These are phyloP conservation scores for Penicillium vulpinum DNA, from an alignment of 2,329 filamentous ascomycete species.

Conservation along the genomic window DNA sequence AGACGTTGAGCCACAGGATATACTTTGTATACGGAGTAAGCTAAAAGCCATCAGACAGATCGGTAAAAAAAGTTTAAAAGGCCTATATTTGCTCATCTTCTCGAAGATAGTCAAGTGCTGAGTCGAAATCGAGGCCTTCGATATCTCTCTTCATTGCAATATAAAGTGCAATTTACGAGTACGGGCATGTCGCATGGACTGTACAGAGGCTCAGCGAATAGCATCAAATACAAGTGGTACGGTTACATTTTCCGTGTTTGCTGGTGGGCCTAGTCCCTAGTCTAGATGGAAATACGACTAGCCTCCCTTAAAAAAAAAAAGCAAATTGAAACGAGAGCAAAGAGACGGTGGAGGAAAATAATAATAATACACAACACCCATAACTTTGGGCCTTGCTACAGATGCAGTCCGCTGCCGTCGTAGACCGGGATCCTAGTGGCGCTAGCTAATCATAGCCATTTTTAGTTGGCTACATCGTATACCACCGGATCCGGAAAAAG, in stretches of 20 bases:
- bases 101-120: neutral
- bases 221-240: neutral
- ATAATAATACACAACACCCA: neutral
- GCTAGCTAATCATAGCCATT: neutral
- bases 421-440: neutral
- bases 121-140: neutral
- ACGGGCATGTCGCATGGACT: neutral
- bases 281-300: neutral
- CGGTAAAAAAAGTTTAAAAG: neutral
- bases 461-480: neutral
- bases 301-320: neutral
- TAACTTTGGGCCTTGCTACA: slow-evolving; percentile 7
- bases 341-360: slow-evolving; percentile 1
- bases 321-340: neutral
- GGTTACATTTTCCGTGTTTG: slow-evolving; percentile 1
- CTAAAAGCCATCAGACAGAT: neutral
- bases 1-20: neutral
- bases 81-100: too few species aligned
- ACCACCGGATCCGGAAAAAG: neutral
- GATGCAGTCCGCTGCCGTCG: neutral
- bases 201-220: neutral
- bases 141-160: neutral
- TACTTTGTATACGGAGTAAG: too few species aligned
- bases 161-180: neutral
- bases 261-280: neutral